phyloP scores from a whole-genome alignment of 2,329 filamentous ascomycete genomes.

The Colletotrichum tabaci region DNA sequence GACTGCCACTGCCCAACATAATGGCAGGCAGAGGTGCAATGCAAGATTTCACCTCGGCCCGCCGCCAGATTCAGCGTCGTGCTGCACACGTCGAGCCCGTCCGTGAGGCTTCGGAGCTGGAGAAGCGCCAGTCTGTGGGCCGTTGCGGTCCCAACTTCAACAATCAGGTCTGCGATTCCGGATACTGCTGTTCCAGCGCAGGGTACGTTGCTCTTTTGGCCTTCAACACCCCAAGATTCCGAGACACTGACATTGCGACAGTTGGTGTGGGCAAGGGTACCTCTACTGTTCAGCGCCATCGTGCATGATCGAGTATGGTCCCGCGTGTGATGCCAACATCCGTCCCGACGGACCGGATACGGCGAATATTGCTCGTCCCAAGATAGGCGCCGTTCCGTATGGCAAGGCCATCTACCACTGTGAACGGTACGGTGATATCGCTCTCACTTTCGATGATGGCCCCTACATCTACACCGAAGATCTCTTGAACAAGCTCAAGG shows the following conservation, averaged over 20 bases:
- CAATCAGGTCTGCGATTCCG: constrained; percentile 50
- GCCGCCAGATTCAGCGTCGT: constrained; percentile 32
- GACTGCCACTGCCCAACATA: constrained; percentile 26
- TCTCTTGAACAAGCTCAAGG: constrained; percentile 57
- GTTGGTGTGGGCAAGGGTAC: constrained; percentile 68
- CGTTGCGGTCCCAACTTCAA: constrained; percentile 59
- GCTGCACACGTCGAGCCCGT: constrained; percentile 19
- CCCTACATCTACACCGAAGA: constrained; percentile 59
- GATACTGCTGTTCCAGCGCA: constrained; percentile 60
- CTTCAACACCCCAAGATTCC: neutral
- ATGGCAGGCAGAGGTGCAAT: constrained; percentile 36
- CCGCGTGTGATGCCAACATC: constrained; percentile 73
- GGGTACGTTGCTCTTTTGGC: constrained; percentile 50
- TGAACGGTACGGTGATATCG: constrained; percentile 67
- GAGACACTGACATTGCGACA: constrained; percentile 43
- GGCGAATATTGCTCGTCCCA: constrained; percentile 64
- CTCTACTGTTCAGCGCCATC: constrained; percentile 74
- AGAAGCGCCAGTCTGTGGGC: constrained; percentile 59
- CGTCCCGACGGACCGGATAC: constrained; percentile 68
- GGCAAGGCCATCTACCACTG: constrained; percentile 71
- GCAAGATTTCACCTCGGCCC: constrained; percentile 33
- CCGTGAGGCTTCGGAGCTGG: constrained; percentile 31
- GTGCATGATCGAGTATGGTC: constrained; percentile 73
- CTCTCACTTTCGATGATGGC: constrained; percentile 65
- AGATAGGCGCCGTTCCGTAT: constrained; percentile 68